Conservation (phyloP, 129 eudicot species). For the sunflower (Helianthus annuus) region DNA sequence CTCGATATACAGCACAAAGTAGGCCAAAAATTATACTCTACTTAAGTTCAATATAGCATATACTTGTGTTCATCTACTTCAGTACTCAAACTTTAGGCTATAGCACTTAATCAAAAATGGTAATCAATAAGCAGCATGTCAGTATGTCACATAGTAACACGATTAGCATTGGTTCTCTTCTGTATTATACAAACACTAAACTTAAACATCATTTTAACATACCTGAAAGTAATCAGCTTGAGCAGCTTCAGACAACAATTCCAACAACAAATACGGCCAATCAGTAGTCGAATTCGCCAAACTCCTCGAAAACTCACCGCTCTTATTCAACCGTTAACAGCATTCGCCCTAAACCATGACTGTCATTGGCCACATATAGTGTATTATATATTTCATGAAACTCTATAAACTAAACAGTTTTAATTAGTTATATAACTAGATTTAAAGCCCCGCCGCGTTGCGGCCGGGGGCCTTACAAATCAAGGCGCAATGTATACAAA, state of each 20-base stretch:
- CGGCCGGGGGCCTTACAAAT: too few relatives aligned
- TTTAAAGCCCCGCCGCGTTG: too few relatives aligned
- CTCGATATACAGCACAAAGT: background rate
- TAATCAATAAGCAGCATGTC: background rate
- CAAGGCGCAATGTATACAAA: too few relatives aligned
- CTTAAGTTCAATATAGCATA: slow-evolving; percentile 2
- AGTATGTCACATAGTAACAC: slow-evolving; percentile 7
- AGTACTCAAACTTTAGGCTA: background rate
- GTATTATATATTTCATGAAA: too few relatives aligned
- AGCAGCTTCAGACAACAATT: slow-evolving; percentile 70
- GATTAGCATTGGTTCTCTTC: background rate
- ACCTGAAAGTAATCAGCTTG: slow-evolving; percentile 94
- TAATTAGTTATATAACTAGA: too few relatives aligned
- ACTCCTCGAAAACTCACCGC: too few relatives aligned
- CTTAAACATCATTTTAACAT: slow-evolving; percentile 7
- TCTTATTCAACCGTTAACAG: too few relatives aligned
- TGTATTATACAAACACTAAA: background rate
- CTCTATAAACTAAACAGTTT: too few relatives aligned
- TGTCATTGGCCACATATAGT: too few relatives aligned
- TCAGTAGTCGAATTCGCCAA: too few relatives aligned
- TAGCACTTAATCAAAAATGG: slow-evolving; percentile 5
- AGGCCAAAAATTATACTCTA: slow-evolving; percentile 4
- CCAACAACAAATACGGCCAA: too few relatives aligned
- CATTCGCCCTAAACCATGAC: too few relatives aligned
- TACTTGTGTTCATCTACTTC: background rate